Conservation (phyloP, 2,329 filamentous ascomycete genomes). For the Sporothrix globosa region DNA sequence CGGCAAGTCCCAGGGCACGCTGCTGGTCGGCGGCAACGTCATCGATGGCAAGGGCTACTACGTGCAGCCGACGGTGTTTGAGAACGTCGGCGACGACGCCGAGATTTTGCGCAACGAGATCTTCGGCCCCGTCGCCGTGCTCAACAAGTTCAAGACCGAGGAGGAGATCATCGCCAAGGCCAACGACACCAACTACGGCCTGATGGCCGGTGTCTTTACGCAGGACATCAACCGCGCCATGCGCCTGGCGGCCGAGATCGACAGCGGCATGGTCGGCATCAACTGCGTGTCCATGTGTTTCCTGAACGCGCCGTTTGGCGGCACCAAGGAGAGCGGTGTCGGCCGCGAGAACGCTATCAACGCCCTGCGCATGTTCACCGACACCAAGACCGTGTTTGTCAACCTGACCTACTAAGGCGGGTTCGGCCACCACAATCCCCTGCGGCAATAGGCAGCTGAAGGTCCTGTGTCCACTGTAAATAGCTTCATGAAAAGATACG, state of each 20-base stretch:
- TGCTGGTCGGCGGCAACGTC: constrained; percentile 45
- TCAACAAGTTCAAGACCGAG: constrained; percentile 60
- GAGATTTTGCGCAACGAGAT: constrained; percentile 59
- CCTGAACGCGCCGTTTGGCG: constrained; percentile 53
- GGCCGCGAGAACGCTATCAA: constrained; percentile 55
- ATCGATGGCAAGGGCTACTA: constrained; percentile 46
- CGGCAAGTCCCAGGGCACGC: constrained; percentile 45
- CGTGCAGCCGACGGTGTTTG: constrained; percentile 47
- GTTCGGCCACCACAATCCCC: background rate
- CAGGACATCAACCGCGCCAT: constrained; percentile 66
- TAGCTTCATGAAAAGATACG: constrained; percentile 15
- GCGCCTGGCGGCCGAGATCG: constrained; percentile 57
- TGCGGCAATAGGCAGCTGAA: background rate
- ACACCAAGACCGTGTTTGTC: constrained; percentile 56
- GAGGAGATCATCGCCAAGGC: constrained; percentile 58
- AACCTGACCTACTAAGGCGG: constrained; percentile 40
- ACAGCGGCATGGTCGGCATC: constrained; percentile 72
- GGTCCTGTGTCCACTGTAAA: constrained; percentile 14
- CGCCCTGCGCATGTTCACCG: constrained; percentile 52
- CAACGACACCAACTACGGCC: constrained; percentile 56
- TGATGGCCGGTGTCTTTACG: constrained; percentile 59
- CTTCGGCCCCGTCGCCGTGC: constrained; percentile 60
- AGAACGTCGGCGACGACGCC: constrained; percentile 47
- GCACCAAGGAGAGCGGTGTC: constrained; percentile 54
- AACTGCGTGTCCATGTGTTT: constrained; percentile 53